Evolutionary conservation across 495 filamentous ascomycete species (phyloP), one percentile per base, ranked within the genome.

Genomic region (Penicillium canariense): DNA sequence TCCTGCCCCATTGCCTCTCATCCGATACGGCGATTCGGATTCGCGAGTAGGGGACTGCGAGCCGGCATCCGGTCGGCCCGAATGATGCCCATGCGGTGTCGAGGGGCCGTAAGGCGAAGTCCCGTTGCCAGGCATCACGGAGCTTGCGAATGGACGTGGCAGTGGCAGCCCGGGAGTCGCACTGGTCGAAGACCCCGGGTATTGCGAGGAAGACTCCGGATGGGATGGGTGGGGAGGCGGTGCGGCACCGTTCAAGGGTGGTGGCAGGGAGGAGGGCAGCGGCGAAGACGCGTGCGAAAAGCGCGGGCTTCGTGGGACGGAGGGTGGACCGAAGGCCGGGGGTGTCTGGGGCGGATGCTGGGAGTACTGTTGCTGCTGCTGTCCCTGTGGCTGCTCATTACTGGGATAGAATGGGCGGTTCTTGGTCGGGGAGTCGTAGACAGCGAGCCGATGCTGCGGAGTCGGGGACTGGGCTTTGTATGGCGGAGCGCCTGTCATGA

Each of bases 321-420:
- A 78, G 53, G 79, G 78, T 34, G 84, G 75, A 20, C 63, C 74
- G 66, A 67, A 84, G 70, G 65, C 75, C 63, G 64, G 81, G 51
- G 71, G 80, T 55, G 65, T 82, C 72, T 67, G 84, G 65, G 64
- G 85, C 73, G 65, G 81, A 51, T 70, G 72, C 31, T 71, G 72
- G 26, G 68, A 75, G 62, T 84, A 85, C 18, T 52, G 65, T 38
- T 48, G 58, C 11, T 56, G 57, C 31, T 50, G 54, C 42, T 53
- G 55, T 23, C 48, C 39, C n/a, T 50, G 60, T 9, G 54, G 59
- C 31, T 62, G 65, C 18, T 81, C 83, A 74, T 83, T 84, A 69
- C 79, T 84, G 55, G 81, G 79, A 60, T 79, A 76, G 40, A 67
- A 77, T 31, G 70, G 65, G 58, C 75, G 80, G 56, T 68, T 68